These are phyloP conservation scores for Rhodofomes roseus DNA, from an alignment of 1,284 basidiomycete genomes.

Conservation along the genomic window DNA sequence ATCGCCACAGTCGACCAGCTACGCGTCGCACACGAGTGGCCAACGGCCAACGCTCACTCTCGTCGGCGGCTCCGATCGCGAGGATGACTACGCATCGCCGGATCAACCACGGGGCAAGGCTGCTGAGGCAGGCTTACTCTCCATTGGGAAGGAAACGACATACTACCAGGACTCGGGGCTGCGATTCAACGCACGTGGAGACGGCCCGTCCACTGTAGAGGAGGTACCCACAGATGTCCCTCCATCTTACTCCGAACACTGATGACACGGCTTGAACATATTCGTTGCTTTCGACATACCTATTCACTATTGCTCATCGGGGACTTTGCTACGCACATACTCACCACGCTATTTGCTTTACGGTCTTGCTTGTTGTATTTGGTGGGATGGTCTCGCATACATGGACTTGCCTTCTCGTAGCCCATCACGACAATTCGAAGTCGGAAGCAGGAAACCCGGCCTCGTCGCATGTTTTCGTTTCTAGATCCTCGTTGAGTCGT, in stretches of 20 bases:
- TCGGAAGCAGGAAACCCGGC: not conserved
- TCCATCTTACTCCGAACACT: conserved; percentile 3
- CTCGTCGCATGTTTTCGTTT: too few relatives aligned
- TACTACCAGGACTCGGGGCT: conserved; percentile 14
- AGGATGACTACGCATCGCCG: not conserved
- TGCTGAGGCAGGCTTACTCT: conserved; percentile 8
- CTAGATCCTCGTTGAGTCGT: not conserved
- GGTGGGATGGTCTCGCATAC: not conserved
- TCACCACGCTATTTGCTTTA: too few relatives aligned
- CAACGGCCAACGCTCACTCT: not conserved
- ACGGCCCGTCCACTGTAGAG: not conserved
- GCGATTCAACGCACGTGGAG: conserved; percentile 2
- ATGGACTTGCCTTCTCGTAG: not conserved
- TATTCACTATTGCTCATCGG: not conserved
- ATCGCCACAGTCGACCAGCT: not conserved
- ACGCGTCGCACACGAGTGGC: not conserved
- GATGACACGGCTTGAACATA: not conserved
- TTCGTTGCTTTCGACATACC: not conserved
- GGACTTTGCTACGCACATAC: not conserved
- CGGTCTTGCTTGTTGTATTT: not conserved
- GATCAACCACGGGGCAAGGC: conserved; percentile 7
- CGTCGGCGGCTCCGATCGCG: not conserved
- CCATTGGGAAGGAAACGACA: conserved; percentile 5
- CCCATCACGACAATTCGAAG: not conserved
- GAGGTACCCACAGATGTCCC: conserved; percentile 5